phyloP scores from a whole-genome alignment of 306 rosid species.

The Cucumis hystrix region DNA sequence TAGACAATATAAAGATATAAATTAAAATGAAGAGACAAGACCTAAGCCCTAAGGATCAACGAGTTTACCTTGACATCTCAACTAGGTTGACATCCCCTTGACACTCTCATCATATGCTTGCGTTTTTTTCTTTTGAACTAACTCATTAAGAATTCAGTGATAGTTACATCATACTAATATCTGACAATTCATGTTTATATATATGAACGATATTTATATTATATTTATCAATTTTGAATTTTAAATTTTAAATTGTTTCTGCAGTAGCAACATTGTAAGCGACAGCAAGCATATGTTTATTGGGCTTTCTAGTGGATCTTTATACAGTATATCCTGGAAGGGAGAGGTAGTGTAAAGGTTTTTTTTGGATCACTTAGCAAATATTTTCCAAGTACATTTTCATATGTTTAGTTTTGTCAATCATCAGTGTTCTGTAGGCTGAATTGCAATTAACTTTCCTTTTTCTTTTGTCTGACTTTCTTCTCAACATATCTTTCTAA shows the following conservation, averaged over 20 bases:
- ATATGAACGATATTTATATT: slow-evolving; percentile 3
- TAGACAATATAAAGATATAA: too few species aligned
- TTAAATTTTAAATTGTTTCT: slow-evolving; percentile 10
- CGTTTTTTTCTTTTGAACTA: background rate
- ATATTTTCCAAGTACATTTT: background rate
- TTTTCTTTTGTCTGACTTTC: background rate
- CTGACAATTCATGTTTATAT: background rate
- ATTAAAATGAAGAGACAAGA: too few species aligned
- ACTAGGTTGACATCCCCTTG: too few species aligned
- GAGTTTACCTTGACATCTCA: too few species aligned
- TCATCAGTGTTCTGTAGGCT: background rate
- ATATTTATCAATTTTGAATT: slow-evolving; percentile 17
- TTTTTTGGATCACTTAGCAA: background rate
- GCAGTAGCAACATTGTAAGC: slow-evolving; percentile 82
- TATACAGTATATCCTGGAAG: slow-evolving; percentile 88
- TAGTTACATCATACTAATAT: background rate
- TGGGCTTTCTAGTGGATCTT: slow-evolving; percentile 89
- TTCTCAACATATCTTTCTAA: slow-evolving; percentile 21
- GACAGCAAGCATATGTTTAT: slow-evolving; percentile 74
- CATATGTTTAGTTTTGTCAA: background rate
- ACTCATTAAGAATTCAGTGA: background rate
- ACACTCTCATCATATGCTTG: too few species aligned
- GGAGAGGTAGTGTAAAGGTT: slow-evolving; percentile 60
- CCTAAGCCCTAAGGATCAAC: too few species aligned
- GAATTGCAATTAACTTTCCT: background rate